phyloP scores from a whole-genome alignment of 371 early-diverging fungal genomes.

The Mortierella sp. region DNA sequence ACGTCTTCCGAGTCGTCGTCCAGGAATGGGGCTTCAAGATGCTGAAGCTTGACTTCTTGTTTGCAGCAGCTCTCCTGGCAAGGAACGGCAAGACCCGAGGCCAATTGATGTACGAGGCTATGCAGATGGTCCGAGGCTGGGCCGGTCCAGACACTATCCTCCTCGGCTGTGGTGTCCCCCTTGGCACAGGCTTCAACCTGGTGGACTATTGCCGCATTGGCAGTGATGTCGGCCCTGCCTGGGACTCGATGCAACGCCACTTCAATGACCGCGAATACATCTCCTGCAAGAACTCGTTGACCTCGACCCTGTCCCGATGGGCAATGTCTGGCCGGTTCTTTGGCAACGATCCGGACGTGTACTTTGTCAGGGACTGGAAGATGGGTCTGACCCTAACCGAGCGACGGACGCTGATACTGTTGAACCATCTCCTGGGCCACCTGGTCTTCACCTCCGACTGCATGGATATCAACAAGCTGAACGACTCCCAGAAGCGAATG shows the following conservation, averaged over 20 bases:
- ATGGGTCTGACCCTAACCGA: conserved; percentile 64
- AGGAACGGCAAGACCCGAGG: conserved; percentile 67
- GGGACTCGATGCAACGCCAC: conserved; percentile 67
- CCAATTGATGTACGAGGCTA: conserved; percentile 74
- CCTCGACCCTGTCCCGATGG: conserved; percentile 70
- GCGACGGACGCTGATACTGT: conserved; percentile 65
- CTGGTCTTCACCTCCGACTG: conserved; percentile 70
- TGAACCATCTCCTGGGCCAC: conserved; percentile 72
- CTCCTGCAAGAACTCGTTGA: conserved; percentile 68
- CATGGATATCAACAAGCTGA: conserved; percentile 19
- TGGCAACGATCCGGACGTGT: conserved; percentile 76
- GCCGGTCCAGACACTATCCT: conserved; percentile 65
- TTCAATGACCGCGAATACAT: conserved; percentile 73
- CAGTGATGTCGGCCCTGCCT: conserved; percentile 69
- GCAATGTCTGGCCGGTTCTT: conserved; percentile 69
- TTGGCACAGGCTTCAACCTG: conserved; percentile 65
- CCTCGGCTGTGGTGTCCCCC: conserved; percentile 72
- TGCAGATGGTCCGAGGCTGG: conserved; percentile 66
- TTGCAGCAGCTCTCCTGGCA: conserved; percentile 72
- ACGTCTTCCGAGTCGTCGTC: conserved; percentile 65
- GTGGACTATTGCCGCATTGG: conserved; percentile 75
- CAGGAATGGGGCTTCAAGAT: conserved; percentile 71
- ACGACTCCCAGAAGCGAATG: conserved; percentile 10
- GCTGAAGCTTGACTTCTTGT: conserved; percentile 72
- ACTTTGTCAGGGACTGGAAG: conserved; percentile 64